Base-by-base conservation (phyloP, 1,284 basidiomycete genomes). In the Fomitopsis schrenkii region DNA sequence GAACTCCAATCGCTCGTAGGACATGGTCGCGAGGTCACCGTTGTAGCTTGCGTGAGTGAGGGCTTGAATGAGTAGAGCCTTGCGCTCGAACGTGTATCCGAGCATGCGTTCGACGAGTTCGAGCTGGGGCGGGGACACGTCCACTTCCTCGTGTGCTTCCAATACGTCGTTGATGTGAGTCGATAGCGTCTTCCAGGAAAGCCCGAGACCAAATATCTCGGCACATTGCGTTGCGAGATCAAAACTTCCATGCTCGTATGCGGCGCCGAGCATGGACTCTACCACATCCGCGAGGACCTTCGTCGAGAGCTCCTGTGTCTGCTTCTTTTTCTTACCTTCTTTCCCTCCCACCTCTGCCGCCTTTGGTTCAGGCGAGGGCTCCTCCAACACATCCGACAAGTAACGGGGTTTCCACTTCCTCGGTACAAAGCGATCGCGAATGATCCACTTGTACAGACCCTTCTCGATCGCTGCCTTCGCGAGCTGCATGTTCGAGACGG, bases 1-100 rank as follows among this genome's bases (percentile, higher is more conserved):
- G 68, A 93, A 94, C 67, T 94, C 91, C 75, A 94, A 83, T 15
- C 93, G 82, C 68, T 94, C 91, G 70, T 94, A 94, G 8, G 89
- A 93, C 6, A 86, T 75, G 0, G 86, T 87, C 2, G 76, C 75
- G 17, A 78, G 64, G 48, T 88, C 81, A 54, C 81, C 79, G 56
- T 86, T 84, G 65, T 87, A 88, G 66, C 85, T 90, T 1, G 86
- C 83, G 68, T 95, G 93, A 0, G 88, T 92, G 42, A 94, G 78
- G 1, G 92, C 90, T 71, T 93, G 90, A 19, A 91, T 79, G 22
- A 94, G 81, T 2, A 94, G 77, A 5, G 82, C 72, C 59, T 87
- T 87, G 60, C 80, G 81, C 33, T 74, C 71, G 74, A 94, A 94
- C 0, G 77, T 80, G 73, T 94, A 93, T 15, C 83, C 85, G 3